phyloP scores from a whole-genome alignment of 257 asterid species.

The Ilex aquifolium region DNA sequence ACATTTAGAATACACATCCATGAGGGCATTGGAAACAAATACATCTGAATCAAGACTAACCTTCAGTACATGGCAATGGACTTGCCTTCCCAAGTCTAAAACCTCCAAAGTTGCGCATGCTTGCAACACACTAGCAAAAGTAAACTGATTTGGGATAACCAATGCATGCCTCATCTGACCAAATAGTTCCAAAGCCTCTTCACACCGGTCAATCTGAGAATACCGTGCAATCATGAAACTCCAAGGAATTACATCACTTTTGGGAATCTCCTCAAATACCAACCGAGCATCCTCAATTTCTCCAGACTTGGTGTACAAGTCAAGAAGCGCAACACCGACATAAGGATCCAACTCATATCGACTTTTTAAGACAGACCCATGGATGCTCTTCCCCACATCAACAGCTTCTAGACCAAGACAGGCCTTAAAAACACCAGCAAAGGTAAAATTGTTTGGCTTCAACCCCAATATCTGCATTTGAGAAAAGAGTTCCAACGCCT shows the following conservation, averaged over 20 bases:
- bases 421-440: conserved; percentile 77
- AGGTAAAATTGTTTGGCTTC: conserved; percentile 76
- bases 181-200: conserved; percentile 66
- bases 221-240: conserved; percentile 91
- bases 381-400: conserved; percentile 58
- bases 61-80: conserved; percentile 59
- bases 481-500: conserved; percentile 46
- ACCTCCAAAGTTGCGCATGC: conserved; percentile 61
- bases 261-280: conserved; percentile 75
- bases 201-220: conserved; percentile 65
- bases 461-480: conserved; percentile 61
- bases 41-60: conserved; percentile 60
- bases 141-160: conserved; percentile 75
- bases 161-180: conserved; percentile 48
- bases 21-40: conserved; percentile 73
- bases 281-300: conserved; percentile 60
- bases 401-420: conserved; percentile 57
- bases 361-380: conserved; percentile 64
- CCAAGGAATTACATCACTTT: conserved; percentile 82
- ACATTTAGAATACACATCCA: conserved; percentile 87
- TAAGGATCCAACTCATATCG: conserved; percentile 69
- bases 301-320: conserved; percentile 65
- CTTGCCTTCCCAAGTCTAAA: conserved; percentile 62
- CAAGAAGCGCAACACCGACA: conserved; percentile 80
- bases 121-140: conserved; percentile 84